A percentile compares a stretch with the other conserved stretches of the same genome.
Conservation (phyloP, 2,329 filamentous ascomycete species). For the Aspergillus quadrilineatus region DNA sequence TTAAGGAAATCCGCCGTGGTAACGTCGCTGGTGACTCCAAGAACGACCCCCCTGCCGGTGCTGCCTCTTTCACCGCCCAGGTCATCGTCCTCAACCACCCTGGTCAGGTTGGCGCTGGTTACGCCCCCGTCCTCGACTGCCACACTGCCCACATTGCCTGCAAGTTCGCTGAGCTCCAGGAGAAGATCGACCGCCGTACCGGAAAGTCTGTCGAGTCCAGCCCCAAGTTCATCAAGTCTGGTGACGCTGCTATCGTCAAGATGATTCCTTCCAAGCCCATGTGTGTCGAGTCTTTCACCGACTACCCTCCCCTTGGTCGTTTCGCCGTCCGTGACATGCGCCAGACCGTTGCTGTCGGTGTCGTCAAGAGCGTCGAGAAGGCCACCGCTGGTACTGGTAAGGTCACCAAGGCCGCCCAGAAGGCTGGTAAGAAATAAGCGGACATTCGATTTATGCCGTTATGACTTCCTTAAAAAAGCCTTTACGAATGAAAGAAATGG, state of each 20-base stretch:
- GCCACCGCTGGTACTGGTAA: conserved; percentile 57
- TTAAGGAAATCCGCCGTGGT: conserved; percentile 99
- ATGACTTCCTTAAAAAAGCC: no score
- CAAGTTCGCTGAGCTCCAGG: conserved; percentile 98
- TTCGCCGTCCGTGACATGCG: conserved; percentile 92
- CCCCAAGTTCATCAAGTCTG: conserved; percentile 99
- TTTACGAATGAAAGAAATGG: no score
- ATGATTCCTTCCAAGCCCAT: conserved; percentile 99
- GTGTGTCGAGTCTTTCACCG: conserved; percentile 99
- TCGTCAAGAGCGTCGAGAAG: conserved; percentile 73
- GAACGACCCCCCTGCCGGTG: conserved; percentile 91
- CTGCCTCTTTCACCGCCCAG: conserved; percentile 97
- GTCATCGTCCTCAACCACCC: conserved; percentile 99
- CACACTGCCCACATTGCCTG: conserved; percentile 99
- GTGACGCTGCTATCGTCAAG: conserved; percentile 99
- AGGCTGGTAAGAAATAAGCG: not conserved
- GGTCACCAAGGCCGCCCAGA: conserved; percentile 59
- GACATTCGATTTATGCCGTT: no score
- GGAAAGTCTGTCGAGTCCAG: conserved; percentile 89
- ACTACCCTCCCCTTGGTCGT: conserved; percentile 98
- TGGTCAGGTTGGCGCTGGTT: conserved; percentile 97
- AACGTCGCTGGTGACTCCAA: conserved; percentile 99
- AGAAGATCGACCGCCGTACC: conserved; percentile 99
- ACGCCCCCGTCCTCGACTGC: conserved; percentile 98
- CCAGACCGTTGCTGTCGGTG: conserved; percentile 30